Evolutionary conservation across 768 basidiomycete genomes (phyloP).

Genomic region (Termitomyces sp.): DNA sequence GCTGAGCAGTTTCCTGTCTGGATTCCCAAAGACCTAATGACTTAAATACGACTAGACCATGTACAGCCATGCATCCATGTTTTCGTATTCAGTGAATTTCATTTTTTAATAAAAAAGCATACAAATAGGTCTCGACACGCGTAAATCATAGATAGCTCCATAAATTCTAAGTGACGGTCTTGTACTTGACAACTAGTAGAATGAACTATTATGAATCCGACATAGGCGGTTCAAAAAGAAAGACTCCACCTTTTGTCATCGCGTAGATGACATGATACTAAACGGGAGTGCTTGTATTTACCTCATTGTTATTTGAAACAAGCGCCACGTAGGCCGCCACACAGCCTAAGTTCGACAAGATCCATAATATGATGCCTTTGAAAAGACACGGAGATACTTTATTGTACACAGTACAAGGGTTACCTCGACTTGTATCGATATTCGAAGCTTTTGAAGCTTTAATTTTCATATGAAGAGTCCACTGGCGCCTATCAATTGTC

Average conservation of each 20-base stretch:
- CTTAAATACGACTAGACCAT: background rate
- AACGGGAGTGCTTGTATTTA: background rate
- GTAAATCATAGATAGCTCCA: background rate
- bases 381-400: background rate
- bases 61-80: background rate
- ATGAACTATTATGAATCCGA: background rate
- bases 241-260: background rate
- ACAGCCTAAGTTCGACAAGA: background rate
- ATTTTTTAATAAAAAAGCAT: background rate
- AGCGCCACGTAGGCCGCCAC: constrained; percentile 8
- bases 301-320: constrained; percentile 6
- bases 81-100: background rate
- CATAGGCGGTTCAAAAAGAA: background rate
- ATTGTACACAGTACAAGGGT: background rate
- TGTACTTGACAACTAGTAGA: background rate
- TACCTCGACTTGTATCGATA: background rate
- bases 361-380: background rate
- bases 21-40: background rate
- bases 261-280: background rate
- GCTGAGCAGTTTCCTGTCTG: background rate
- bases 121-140: background rate
- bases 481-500: background rate
- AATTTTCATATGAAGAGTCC: background rate
- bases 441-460: background rate
- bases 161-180: background rate